A percentile compares a stretch with the other conserved stretches of the same genome.
phyloP scores from a whole-genome alignment of 2,329 filamentous ascomycete genomes.

The Celoporthe dispersa region DNA sequence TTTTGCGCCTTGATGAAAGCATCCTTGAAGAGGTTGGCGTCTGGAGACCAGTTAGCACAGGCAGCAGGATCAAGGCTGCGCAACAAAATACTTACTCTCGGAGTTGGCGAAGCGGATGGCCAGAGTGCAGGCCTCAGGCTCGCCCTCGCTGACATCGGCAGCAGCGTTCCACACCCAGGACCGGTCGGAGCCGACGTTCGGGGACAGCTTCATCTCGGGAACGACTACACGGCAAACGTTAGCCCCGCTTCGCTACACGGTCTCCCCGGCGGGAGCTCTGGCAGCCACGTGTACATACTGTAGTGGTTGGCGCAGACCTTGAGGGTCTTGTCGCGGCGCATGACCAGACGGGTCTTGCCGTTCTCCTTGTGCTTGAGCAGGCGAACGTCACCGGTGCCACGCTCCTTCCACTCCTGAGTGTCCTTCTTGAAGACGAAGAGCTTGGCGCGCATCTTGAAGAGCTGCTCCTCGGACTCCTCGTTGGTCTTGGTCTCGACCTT shows the following conservation, averaged over 20 bases:
- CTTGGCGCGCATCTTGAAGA: slow-evolving; percentile 99
- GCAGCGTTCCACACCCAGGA: slow-evolving; percentile 99
- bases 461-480: slow-evolving; percentile 96
- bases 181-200: slow-evolving; percentile 96
- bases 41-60: slow-evolving; percentile 52
- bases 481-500: slow-evolving; percentile 98
- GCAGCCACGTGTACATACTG: slow-evolving; percentile 64
- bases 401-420: slow-evolving; percentile 97
- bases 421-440: slow-evolving; percentile 98
- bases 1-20: slow-evolving; percentile 95
- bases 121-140: slow-evolving; percentile 93
- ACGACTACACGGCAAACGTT: slow-evolving; percentile 66
- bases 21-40: slow-evolving; percentile 97
- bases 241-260: not conserved
- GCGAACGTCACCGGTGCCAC: slow-evolving; percentile 93
- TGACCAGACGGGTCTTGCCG: slow-evolving; percentile 94
- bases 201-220: slow-evolving; percentile 97
- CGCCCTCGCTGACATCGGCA: slow-evolving; percentile 96
- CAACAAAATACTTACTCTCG: slow-evolving; percentile 71
- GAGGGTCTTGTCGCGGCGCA: slow-evolving; percentile 99
- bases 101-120: slow-evolving; percentile 98
- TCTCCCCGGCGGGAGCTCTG: not conserved
- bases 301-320: slow-evolving; percentile 99
- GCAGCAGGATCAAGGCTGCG: not conserved
- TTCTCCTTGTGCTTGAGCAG: slow-evolving; percentile 99